Evolutionary conservation across 495 filamentous ascomycete genomes (phyloP).

Genomic region (Xylaria cubensis): DNA sequence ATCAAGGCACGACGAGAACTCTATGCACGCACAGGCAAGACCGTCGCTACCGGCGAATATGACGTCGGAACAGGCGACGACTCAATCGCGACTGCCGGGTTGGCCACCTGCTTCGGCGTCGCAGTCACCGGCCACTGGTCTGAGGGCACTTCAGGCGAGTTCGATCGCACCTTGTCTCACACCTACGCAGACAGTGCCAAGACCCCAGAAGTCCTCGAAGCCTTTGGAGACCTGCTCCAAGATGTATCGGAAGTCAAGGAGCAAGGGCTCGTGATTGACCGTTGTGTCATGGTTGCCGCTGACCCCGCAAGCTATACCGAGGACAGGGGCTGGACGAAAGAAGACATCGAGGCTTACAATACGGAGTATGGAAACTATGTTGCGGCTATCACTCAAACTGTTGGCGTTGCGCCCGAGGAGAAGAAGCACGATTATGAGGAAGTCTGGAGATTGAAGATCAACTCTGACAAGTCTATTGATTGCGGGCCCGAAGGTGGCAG

Average conservation of each 20-base stretch:
- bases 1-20: neutral
- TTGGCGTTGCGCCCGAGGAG: neutral
- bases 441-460: neutral
- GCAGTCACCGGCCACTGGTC: neutral
- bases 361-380: neutral
- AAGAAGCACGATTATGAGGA: constrained; percentile 6
- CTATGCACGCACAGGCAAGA: neutral
- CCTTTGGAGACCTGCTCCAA: neutral
- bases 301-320: constrained; percentile 1
- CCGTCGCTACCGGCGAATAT: neutral
- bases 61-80: constrained; percentile 4
- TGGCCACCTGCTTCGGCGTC: constrained; percentile 15
- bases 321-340: neutral
- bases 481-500: neutral
- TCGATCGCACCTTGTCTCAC: constrained; percentile 10
- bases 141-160: neutral
- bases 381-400: neutral
- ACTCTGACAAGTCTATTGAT: constrained; percentile 3
- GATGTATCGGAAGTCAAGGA: neutral
- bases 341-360: neutral
- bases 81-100: neutral
- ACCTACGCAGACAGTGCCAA: constrained; percentile 2
- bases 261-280: neutral
- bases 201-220: neutral
- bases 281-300: constrained; percentile 1